These are phyloP conservation scores for Crotalaria pallida DNA, from an alignment of 306 rosid species.

Conservation along the genomic window DNA sequence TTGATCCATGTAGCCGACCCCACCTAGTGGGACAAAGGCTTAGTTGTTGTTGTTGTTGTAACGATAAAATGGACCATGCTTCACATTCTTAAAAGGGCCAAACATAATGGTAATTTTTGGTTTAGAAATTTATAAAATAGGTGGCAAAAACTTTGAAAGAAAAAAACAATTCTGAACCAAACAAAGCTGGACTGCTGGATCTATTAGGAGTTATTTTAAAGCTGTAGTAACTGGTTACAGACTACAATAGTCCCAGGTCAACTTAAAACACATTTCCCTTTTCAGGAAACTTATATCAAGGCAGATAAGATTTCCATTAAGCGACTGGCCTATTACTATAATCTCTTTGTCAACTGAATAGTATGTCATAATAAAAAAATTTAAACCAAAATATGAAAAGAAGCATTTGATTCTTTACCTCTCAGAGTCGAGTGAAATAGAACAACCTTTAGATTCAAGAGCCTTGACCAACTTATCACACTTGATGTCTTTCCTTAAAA, in stretches of 20 bases:
- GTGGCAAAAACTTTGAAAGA: not conserved
- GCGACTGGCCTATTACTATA: not conserved
- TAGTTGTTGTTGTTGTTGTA: too few relatives aligned
- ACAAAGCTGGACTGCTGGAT: not conserved
- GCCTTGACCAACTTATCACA: slow-evolving; percentile 29
- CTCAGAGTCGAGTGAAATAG: slow-evolving; percentile 28
- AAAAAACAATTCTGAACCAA: not conserved
- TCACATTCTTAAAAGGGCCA: not conserved
- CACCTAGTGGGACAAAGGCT: too few relatives aligned
- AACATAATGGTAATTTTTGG: not conserved
- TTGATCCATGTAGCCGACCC: too few relatives aligned
- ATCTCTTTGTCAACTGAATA: slow-evolving; percentile 1
- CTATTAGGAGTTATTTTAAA: not conserved
- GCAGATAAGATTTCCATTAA: not conserved
- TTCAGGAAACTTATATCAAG: not conserved
- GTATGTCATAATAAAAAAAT: not conserved
- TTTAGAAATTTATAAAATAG: not conserved
- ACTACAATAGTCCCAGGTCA: slow-evolving; percentile 2
- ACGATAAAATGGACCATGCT: not conserved
- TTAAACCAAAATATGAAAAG: not conserved
- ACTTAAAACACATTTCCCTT: not conserved
- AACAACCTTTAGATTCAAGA: slow-evolving; percentile 48
- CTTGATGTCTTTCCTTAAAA: slow-evolving; percentile 43
- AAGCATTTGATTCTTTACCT: slow-evolving; percentile 37
- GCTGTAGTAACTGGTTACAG: not conserved